Evolutionary conservation across 768 basidiomycete genomes (phyloP), one percentile per base, ranked within the genome.

Genomic region (Xerocomellus amylosporus): DNA sequence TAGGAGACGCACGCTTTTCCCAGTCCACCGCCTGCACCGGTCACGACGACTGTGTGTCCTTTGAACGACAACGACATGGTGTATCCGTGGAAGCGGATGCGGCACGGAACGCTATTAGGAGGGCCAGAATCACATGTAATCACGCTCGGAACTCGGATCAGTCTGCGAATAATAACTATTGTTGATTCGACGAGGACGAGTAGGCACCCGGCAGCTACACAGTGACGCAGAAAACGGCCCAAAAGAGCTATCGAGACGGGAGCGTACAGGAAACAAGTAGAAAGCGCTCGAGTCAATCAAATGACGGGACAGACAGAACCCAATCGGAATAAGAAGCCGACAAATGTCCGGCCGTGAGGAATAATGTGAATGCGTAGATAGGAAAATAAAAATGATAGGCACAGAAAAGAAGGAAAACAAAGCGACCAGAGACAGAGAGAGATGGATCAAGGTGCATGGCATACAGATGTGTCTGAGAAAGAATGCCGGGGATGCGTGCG

Each of bases 1-100:
- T 7, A 10, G 22, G 22, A 8, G 19, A 80, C 90, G 64, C 67
- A 98, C 90, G 90, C 82, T 75, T 84, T 88, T 41, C 97, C 97
- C 14, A 99, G 79, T 15, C 97, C 97, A 56, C 93, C 93, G 14
- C 97, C 97, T 40, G 94, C 95, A 43, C 97, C 97, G 40, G 97
- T 99, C 59, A 98, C 76, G 59, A 99, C 82, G 53, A 94, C 90
- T n/a, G 90, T 93, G 50, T 95, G 90, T 52, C 86, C 86, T 72
- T 88, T 85, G 79, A 93, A 96, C 3, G 86, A 88, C 10, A 87
- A 72, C 36, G 80, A 72, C 82, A 58, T 71, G 36, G 14, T 51
- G 37, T 26, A 19, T 5, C 1, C 4, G 14, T 9, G 22, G 8
- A 24, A 45, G 36, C 36, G 10, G 4, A 10, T 17, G 6, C 8